Conservation (phyloP, 805 yeast species). For the Metschnikowia borealis region DNA sequence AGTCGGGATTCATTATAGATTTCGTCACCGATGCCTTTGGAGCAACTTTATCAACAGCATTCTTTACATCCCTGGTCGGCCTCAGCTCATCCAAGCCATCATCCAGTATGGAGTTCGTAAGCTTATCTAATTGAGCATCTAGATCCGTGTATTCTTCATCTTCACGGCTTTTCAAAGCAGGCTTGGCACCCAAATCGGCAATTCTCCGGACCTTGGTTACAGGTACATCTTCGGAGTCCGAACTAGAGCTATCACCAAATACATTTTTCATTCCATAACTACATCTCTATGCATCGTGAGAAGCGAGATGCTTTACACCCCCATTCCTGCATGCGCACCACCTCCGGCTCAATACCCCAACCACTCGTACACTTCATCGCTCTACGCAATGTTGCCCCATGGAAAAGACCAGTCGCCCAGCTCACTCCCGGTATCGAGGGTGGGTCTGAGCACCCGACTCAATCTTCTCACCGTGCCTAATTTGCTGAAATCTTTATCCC, state of each 20-base stretch:
- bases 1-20: conserved; percentile 12
- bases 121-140: neutral
- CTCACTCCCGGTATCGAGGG: conserved; percentile 36
- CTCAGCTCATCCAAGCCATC: neutral
- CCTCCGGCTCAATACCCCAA: neutral
- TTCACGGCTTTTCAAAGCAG: neutral
- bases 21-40: conserved; percentile 3
- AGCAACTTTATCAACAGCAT: neutral
- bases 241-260: conserved; percentile 11
- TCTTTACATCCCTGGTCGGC: neutral
- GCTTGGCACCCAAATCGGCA: neutral
- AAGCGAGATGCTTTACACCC: neutral
- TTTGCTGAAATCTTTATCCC: conserved; percentile 9
- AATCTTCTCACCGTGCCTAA: conserved; percentile 19
- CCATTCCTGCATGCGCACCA: conserved; percentile 1
- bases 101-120: neutral
- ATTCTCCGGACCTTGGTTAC: neutral
- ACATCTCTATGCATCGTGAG: neutral
- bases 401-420: conserved; percentile 24
- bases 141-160: neutral
- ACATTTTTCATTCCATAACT: conserved; percentile 13
- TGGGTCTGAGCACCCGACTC: conserved; percentile 30
- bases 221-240: conserved; percentile 11
- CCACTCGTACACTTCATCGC: neutral
- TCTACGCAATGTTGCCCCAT: conserved; percentile 24